Conservation (phyloP, 192 early-diverging fungal genomes). For the Funneliformis mosseae region DNA sequence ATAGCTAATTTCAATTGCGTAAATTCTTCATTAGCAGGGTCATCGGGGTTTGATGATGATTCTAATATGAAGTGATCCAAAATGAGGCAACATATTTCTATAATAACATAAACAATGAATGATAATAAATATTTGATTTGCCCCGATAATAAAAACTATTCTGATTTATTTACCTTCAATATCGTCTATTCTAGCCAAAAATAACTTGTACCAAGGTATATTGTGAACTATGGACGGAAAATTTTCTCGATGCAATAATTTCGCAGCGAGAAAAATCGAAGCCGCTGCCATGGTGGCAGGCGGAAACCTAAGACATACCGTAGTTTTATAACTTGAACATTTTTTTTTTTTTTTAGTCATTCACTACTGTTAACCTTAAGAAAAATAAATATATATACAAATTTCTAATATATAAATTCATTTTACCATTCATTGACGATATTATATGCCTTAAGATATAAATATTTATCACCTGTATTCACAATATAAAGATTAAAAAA, state of each 20-base stretch:
- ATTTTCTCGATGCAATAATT: conserved; percentile 44
- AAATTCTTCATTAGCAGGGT: conserved; percentile 1
- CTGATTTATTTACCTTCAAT: conserved; percentile 52
- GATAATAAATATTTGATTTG: too few relatives aligned
- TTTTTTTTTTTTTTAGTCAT: background rate
- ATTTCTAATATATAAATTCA: too few relatives aligned
- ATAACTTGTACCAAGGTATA: conserved; percentile 52
- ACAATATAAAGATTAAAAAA: conserved; percentile 20
- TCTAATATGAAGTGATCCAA: background rate
- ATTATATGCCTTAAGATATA: conserved; percentile 56
- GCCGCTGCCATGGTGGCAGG: conserved; percentile 65
- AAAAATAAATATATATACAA: background rate
- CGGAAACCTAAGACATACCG: conserved; percentile 63
- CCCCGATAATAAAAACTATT: background rate
- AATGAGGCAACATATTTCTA: background rate
- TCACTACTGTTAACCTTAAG: background rate
- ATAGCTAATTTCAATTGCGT: background rate
- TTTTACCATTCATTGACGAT: conserved; percentile 52
- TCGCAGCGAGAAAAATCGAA: conserved; percentile 59
- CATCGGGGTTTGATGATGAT: background rate
- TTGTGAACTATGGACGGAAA: conserved; percentile 39
- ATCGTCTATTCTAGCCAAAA: conserved; percentile 53
- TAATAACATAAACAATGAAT: too few relatives aligned
- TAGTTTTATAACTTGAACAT: conserved; percentile 53
- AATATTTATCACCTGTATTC: conserved; percentile 41